A percentile compares a stretch with the other conserved stretches of the same genome.
Conservation (phyloP, 371 early-diverging fungal genomes). For the Dipsacomyces acuminosporus region DNA sequence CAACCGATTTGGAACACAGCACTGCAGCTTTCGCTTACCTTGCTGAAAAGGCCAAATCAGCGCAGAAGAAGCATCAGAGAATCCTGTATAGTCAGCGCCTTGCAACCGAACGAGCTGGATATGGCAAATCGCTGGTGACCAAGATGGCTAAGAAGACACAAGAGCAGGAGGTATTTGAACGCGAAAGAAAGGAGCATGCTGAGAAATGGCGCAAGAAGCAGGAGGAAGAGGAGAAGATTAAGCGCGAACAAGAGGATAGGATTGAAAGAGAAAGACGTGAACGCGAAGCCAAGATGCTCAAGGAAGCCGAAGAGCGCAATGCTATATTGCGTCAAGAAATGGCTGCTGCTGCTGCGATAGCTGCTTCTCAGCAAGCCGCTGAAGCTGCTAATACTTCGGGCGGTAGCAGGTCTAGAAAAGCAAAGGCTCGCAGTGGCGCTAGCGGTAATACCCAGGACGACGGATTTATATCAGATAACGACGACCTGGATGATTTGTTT, state of each 20-base stretch:
- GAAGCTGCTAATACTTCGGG: background rate
- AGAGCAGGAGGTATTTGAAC: slow-evolving; percentile 58
- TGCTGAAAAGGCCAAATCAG: slow-evolving; percentile 16
- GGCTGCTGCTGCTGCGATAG: slow-evolving; percentile 6
- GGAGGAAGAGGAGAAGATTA: slow-evolving; percentile 47
- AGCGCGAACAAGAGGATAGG: slow-evolving; percentile 33
- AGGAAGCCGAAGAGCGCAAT: slow-evolving; percentile 47
- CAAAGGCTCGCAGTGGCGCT: too few relatives aligned
- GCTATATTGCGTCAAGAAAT: slow-evolving; percentile 32
- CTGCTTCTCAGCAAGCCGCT: too few relatives aligned
- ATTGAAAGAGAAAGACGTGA: slow-evolving; percentile 43
- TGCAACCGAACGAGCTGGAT: slow-evolving; percentile 59
- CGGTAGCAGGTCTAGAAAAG: background rate
- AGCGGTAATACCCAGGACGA: too few relatives aligned
- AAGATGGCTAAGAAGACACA: slow-evolving; percentile 57
- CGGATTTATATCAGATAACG: slow-evolving; percentile 6
- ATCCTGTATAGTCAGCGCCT: slow-evolving; percentile 61
- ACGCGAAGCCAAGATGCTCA: slow-evolving; percentile 46
- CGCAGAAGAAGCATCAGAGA: slow-evolving; percentile 11
- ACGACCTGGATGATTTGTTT: slow-evolving; percentile 5
- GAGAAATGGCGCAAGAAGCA: slow-evolving; percentile 52
- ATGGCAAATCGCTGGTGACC: slow-evolving; percentile 58
- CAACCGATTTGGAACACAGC: slow-evolving; percentile 56
- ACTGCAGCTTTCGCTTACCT: slow-evolving; percentile 54
- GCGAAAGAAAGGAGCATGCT: slow-evolving; percentile 40